phyloP scores from a whole-genome alignment of 805 yeast genomes.

The Brettanomyces anomalus region DNA sequence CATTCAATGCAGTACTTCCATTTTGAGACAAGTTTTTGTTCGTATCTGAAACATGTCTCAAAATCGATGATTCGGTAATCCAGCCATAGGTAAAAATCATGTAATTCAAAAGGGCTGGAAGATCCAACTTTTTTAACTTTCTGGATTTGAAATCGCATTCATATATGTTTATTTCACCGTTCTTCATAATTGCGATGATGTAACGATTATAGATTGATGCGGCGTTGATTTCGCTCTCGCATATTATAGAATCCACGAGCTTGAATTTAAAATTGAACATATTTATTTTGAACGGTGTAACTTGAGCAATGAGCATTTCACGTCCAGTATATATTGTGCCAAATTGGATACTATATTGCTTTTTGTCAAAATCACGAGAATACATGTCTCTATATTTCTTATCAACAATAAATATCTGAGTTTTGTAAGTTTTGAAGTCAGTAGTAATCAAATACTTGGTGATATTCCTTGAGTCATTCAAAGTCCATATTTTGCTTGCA shows the following conservation, averaged over 20 bases:
- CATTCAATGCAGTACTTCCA: constrained; percentile 9
- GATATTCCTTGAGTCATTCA: constrained; percentile 28
- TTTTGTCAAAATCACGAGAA: constrained; percentile 53
- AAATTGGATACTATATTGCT: constrained; percentile 56
- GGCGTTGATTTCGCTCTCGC: constrained; percentile 54
- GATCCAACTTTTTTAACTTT: constrained; percentile 20
- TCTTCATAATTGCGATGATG: constrained; percentile 52
- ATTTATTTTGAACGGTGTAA: constrained; percentile 56
- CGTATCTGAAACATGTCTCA: constrained; percentile 32
- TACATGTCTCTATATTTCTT: constrained; percentile 54
- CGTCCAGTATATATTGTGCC: constrained; percentile 32
- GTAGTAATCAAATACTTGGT: constrained; percentile 63
- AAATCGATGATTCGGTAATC: constrained; percentile 41
- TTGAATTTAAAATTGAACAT: constrained; percentile 57
- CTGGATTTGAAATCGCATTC: constrained; percentile 24
- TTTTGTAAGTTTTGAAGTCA: constrained; percentile 50
- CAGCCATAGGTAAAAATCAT: constrained; percentile 61
- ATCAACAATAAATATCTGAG: constrained; percentile 59
- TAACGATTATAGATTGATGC: constrained; percentile 57
- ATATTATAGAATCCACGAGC: constrained; percentile 38
- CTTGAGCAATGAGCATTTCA: constrained; percentile 60
- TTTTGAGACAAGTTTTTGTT: constrained; percentile 16
- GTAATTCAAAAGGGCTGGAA: constrained; percentile 26
- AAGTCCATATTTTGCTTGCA: constrained; percentile 69
- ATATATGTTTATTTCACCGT: constrained; percentile 61